Conservation (phyloP, 371 early-diverging fungal species). For the Choanephora cucurbitarum region DNA sequence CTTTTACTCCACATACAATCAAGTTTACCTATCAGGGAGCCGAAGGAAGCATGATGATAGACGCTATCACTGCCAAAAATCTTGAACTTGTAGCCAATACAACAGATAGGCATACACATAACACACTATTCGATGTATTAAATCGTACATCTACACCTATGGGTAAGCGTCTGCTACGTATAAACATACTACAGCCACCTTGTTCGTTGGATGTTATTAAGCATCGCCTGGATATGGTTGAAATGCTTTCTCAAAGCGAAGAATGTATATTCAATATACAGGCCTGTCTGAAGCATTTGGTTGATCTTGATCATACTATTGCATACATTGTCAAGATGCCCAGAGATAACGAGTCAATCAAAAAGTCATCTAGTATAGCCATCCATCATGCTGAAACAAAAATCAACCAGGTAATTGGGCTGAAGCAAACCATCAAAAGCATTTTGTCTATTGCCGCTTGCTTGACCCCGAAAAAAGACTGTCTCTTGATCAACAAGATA, state of each 20-base stretch:
- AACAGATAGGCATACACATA: constrained; percentile 27
- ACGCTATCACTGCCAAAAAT: constrained; percentile 57
- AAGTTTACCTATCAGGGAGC: constrained; percentile 65
- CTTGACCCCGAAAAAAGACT: constrained; percentile 12
- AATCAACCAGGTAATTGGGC: constrained; percentile 70
- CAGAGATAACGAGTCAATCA: constrained; percentile 25
- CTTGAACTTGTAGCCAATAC: constrained; percentile 67
- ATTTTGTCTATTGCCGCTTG: constrained; percentile 40
- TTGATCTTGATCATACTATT: constrained; percentile 35
- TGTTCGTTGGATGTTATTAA: constrained; percentile 35
- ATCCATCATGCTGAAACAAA: constrained; percentile 67
- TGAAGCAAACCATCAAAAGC: constrained; percentile 64
- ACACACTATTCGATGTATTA: constrained; percentile 57
- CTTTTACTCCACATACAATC: constrained; percentile 59
- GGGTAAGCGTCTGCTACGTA: constrained; percentile 75
- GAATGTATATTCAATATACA: constrained; percentile 41
- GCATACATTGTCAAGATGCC: constrained; percentile 29
- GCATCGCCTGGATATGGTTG: constrained; percentile 56
- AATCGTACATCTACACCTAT: constrained; percentile 69
- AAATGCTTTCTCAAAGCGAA: constrained; percentile 42
- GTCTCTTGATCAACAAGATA: background rate
- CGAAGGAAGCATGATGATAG: constrained; percentile 47
- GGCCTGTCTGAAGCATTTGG: constrained; percentile 24
- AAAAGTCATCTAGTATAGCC: constrained; percentile 23
- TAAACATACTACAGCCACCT: constrained; percentile 74